Base-by-base conservation (phyloP, 768 basidiomycete species). In the Leucocoprinus sp. region DNA sequence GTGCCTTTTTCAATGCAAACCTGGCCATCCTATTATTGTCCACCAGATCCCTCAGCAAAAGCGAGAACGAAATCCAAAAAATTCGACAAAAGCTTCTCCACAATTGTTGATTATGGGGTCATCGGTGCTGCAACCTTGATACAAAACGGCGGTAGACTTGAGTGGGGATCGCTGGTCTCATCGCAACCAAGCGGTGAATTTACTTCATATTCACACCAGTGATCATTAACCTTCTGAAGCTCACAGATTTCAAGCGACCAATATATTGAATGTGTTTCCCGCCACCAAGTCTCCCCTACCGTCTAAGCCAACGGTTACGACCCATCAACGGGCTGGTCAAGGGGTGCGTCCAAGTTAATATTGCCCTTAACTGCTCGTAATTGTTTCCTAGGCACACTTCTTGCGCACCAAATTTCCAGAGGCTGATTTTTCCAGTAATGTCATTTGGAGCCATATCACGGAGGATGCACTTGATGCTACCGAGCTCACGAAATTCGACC, bases 351-450 rank as follows among this genome's bases (percentile, higher is more conserved):
- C 15, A n/a, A 38, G 26, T 22, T 22, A 29, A 3, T 15, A 15
- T 18, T 3, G 5, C 6, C 8, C 26, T 21, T 19, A 21, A 17
- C 12, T 23, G n/a, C 11, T 3, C 39, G 37, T 42, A 35, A 40
- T 37, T 27, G 33, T 37, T 48, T 14, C 18, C 26, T 49, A 91
- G 87, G 74, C 82, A 11, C 78, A 80, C 45, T 87, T 85, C 54
- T 67, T 89, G 37, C 76, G 82, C 36, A 80, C 76, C 3, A 72
- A 74, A 59, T 71, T 82, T 43, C 84, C 87, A 1, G 85, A 89
- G 49, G 68, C 82, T 12, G 84, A 88, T 49, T 66, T 91, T n/a
- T 65, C 83, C 5, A 63, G 74, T n/a, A 79, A 85, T 31, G 62
- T 90, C 18, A 68, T 90, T 36, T 61, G 74, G 41, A 72, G 75